phyloP scores from a whole-genome alignment of 148 eudicot species.

The Heliosperma pusillum region DNA sequence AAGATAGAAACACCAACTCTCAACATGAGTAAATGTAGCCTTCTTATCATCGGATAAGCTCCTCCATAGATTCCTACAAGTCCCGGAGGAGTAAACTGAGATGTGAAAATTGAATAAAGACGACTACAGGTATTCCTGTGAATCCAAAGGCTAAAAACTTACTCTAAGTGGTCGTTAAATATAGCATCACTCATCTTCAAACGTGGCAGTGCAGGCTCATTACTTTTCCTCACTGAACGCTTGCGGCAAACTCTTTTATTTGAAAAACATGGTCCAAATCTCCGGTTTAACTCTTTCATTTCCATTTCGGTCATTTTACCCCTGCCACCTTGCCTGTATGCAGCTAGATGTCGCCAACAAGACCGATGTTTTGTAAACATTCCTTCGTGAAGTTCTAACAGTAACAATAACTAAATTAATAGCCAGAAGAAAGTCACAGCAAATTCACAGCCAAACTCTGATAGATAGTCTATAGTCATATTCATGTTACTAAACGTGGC shows the following conservation, averaged over 20 bases:
- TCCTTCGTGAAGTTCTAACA: constrained; percentile 16
- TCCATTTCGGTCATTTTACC: constrained; percentile 2
- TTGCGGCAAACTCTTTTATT: constrained; percentile 10
- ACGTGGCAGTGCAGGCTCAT: constrained; percentile 7
- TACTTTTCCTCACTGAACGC: constrained; percentile 18
- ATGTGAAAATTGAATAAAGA: neutral
- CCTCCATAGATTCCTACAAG: constrained; percentile 50
- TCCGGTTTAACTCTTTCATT: constrained; percentile 1
- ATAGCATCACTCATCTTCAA: constrained; percentile 31
- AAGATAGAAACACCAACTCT: constrained; percentile 49
- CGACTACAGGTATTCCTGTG: neutral
- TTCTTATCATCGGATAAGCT: constrained; percentile 41
- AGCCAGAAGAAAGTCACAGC: neutral
- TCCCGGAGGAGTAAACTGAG: constrained; percentile 4
- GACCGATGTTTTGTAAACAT: constrained; percentile 18
- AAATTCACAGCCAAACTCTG: neutral
- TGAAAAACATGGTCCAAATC: constrained; percentile 16
- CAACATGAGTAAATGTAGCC: constrained; percentile 38
- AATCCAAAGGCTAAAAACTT: constrained; percentile 13
- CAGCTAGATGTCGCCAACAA: constrained; percentile 25
- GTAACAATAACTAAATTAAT: neutral
- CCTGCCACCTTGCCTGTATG: constrained; percentile 7
- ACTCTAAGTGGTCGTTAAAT: constrained; percentile 52
- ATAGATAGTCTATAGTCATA: neutral
- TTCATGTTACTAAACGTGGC: neutral